Percentiles rank a stretch among this genome's conserved stretches.
Evolutionary conservation across 2,329 filamentous ascomycete species (phyloP).

Genomic region (Mycosphaerella sp.): DNA sequence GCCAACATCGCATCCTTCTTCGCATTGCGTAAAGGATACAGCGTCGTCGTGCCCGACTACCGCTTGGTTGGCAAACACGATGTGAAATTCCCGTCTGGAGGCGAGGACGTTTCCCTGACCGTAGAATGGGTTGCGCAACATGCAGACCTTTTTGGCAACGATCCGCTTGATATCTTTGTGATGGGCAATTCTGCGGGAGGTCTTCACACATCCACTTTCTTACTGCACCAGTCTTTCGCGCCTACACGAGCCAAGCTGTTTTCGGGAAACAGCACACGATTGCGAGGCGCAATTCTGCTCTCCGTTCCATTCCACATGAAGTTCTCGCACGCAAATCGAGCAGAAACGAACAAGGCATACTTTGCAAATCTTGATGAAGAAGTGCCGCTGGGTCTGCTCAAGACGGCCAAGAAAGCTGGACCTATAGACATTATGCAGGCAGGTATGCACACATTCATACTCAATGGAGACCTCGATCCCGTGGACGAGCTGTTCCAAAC

Average conservation of each 20-base stretch:
- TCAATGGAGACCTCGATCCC: constrained; percentile 26
- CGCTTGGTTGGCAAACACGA: constrained; percentile 35
- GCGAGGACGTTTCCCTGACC: constrained; percentile 35
- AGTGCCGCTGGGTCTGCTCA: constrained; percentile 22
- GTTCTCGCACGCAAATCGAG: constrained; percentile 10
- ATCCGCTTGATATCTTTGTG: constrained; percentile 33
- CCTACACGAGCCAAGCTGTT: constrained; percentile 19
- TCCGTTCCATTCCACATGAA: constrained; percentile 26
- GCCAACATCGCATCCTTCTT: constrained; percentile 39
- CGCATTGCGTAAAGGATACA: constrained; percentile 33
- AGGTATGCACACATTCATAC: constrained; percentile 16
- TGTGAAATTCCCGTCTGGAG: constrained; percentile 39
- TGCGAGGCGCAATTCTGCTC: constrained; percentile 24
- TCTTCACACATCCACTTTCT: constrained; percentile 36
- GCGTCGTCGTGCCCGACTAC: constrained; percentile 37
- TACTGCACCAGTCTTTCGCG: constrained; percentile 28
- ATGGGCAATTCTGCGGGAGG: constrained; percentile 41
- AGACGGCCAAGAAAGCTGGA: constrained; percentile 9
- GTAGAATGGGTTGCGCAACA: constrained; percentile 34
- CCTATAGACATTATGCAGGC: constrained; percentile 17
- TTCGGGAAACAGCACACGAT: constrained; percentile 8
- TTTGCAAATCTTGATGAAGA: constrained; percentile 20
- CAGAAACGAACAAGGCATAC: constrained; percentile 18
- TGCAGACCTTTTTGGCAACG: constrained; percentile 22
- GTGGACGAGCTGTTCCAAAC: constrained; percentile 24